A percentile compares a stretch with the other conserved stretches of the same genome.
Evolutionary conservation across 768 basidiomycete species (phyloP).

Genomic region (Russula ochroleuca): DNA sequence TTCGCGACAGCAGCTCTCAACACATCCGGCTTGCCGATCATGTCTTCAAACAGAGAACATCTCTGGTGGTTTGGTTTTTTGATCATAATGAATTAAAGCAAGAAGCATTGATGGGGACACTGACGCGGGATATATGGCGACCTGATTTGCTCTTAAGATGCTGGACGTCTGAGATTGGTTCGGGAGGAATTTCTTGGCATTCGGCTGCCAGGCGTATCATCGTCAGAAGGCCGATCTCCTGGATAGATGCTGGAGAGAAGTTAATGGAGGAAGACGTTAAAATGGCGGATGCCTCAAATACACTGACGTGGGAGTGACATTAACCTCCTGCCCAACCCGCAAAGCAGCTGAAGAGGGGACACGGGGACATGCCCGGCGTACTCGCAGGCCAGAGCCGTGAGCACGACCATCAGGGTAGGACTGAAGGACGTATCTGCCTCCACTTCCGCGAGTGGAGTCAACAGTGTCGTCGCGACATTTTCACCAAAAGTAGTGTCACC

Average conservation of each 20-base stretch:
- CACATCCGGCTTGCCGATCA: slow-evolving; percentile 43
- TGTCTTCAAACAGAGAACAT: slow-evolving; percentile 60
- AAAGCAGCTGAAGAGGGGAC: slow-evolving; percentile 46
- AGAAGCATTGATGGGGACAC: slow-evolving; percentile 35
- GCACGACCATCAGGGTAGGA: slow-evolving; percentile 61
- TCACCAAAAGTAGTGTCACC: slow-evolving; percentile 32
- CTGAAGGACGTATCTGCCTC: slow-evolving; percentile 34
- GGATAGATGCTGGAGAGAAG: slow-evolving; percentile 53
- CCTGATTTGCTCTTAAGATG: slow-evolving; percentile 43
- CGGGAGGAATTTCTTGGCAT: slow-evolving; percentile 50
- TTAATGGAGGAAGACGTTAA: slow-evolving; percentile 9
- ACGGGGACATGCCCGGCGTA: slow-evolving; percentile 50
- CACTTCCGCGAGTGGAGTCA: slow-evolving; percentile 23
- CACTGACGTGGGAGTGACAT: slow-evolving; percentile 42
- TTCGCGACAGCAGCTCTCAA: slow-evolving; percentile 46
- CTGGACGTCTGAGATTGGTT: slow-evolving; percentile 42
- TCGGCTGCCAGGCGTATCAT: slow-evolving; percentile 65
- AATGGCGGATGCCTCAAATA: slow-evolving; percentile 14
- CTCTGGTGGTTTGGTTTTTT: slow-evolving; percentile 43
- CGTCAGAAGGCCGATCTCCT: slow-evolving; percentile 66
- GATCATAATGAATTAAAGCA: neutral
- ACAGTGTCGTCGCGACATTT: slow-evolving; percentile 32
- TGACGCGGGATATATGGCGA: slow-evolving; percentile 48
- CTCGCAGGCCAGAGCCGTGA: slow-evolving; percentile 65
- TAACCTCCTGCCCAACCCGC: slow-evolving; percentile 43